phyloP scores from a whole-genome alignment of 75 land plant genomes.

The Sequoiadendron giganteum region DNA sequence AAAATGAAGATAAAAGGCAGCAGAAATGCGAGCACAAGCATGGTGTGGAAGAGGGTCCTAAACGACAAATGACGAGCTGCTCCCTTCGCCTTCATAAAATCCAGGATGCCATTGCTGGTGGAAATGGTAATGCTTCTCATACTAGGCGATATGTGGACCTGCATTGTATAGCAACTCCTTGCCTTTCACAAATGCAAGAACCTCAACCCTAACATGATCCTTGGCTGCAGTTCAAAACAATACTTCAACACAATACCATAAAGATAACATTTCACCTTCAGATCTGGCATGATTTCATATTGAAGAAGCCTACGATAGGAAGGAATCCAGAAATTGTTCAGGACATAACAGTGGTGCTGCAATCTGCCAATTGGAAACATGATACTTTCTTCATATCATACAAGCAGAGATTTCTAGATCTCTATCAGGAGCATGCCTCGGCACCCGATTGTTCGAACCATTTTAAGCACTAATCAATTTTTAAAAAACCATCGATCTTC shows the following conservation, averaged over 20 bases:
- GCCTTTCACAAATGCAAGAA: slow-evolving; percentile 3
- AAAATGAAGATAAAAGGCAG: slow-evolving; percentile 89
- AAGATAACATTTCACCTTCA: not conserved
- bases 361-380: slow-evolving; percentile 9
- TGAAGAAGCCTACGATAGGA: not conserved
- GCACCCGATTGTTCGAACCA: not conserved
- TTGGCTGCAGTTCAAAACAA: not conserved
- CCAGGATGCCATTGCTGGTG: slow-evolving; percentile 68
- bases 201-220: not conserved
- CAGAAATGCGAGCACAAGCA: slow-evolving; percentile 72
- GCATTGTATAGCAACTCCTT: slow-evolving; percentile 31
- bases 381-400: slow-evolving; percentile 1
- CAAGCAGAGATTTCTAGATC: not conserved
- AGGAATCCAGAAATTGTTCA: slow-evolving; percentile 11
- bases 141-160: slow-evolving; percentile 94
- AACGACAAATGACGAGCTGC: slow-evolving; percentile 80
- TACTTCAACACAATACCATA: not conserved
- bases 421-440: not conserved
- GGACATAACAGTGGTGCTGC: not conserved
- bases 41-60: slow-evolving; percentile 71
- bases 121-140: slow-evolving; percentile 97
- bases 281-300: slow-evolving; percentile 4
- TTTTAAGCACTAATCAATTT: not conserved
- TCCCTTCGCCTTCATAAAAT: slow-evolving; percentile 85
- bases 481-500: not conserved